Percentiles rank a stretch among this genome's conserved stretches.
phyloP scores from a whole-genome alignment of 257 asterid genomes.

The Solanum okadae region DNA sequence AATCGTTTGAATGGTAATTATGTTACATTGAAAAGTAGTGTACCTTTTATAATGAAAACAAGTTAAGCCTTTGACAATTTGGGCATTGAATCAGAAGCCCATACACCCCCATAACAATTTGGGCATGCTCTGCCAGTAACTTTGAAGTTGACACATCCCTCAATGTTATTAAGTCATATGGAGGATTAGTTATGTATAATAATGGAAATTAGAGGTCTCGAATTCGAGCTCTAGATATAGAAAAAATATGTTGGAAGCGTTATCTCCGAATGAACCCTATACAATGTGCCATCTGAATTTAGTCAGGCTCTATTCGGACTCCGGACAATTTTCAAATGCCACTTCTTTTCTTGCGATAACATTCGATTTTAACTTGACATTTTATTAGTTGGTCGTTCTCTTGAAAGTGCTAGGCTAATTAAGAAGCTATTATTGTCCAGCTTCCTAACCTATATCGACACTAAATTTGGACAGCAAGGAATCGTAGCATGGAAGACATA shows the following conservation, averaged over 20 bases:
- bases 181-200: not conserved
- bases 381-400: no score
- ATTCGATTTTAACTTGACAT: no score
- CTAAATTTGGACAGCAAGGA: not conserved
- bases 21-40: not conserved
- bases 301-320: accelerated
- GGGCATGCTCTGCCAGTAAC: not conserved
- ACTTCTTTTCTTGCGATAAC: no score
- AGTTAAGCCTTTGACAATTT: not conserved
- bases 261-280: no score
- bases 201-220: not conserved
- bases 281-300: no score
- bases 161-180: not conserved
- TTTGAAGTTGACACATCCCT: not conserved
- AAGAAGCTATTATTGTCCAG: not conserved
- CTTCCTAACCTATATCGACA: not conserved
- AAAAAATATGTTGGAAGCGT: no score
- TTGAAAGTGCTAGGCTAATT: no score
- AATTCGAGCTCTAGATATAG: accelerated
- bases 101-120: not conserved
- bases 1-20: not conserved
- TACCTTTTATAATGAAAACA: not conserved
- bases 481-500: not conserved
- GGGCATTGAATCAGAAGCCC: not conserved
- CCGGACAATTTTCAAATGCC: no score